Base-by-base conservation (phyloP, 805 yeast genomes). In the Candida fluviatilis region DNA sequence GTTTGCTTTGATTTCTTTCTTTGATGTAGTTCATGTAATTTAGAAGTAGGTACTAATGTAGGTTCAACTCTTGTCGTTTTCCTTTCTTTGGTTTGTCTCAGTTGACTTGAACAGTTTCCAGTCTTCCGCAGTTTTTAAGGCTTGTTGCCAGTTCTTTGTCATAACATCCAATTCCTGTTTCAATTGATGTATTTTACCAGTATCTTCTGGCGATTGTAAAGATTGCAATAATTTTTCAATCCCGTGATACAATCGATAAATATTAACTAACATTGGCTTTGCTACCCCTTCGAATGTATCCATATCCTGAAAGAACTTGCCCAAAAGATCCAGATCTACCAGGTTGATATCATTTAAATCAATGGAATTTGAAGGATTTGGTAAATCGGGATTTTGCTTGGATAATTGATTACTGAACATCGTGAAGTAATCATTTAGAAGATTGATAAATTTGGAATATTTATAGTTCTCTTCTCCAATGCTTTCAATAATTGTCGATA, bases 61-160 rank as follows among this genome's bases (percentile, higher is more conserved):
- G 24, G 24, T 21, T 10, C 10, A 6, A 21, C 10, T 21, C 6
- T 21, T 21, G 24, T 21, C 10, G 6, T 6, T 10, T 21, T 6
- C 10, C 24, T 21, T 21, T 21, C 10, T 10, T 21, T 30, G 13
- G 24, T 34, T n/a, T 30, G 8, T 31, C 7, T n/a, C 35, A 23
- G n/a, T 33, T 8, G 24, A 23, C 27, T 46, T 39, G 29, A 47
- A 51, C 12, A 43, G 51, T 39, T 62, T 62, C 73, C 71, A 69
- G 35, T 61, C 57, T 18, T 69, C 73, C 4, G 62, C 46, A 2
- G 69, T 60, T 33, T 52, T 54, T 39, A 64, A 51, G 0, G 73
- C 70, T 25, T 64, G 65, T 38, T 62, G 51, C 70, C 71, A 66
- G 39, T 64, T 67, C 27, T 53, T 48, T 12, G 53, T 52, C 35